Conservation (phyloP, 148 eudicot genomes). For the Hydrangea macrophylla region DNA sequence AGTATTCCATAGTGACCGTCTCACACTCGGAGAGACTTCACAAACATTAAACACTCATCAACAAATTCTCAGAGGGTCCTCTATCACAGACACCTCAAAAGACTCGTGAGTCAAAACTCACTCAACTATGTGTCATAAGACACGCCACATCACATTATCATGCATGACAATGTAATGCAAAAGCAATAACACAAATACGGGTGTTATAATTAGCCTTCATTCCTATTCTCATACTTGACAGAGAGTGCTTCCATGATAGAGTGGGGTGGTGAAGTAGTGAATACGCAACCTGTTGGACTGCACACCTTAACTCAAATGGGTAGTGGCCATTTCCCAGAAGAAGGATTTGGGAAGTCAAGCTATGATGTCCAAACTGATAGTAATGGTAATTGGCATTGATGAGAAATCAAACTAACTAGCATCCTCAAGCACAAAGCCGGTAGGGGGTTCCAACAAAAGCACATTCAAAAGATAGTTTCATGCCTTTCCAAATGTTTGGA, state of each 20-base stretch:
- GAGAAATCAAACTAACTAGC: too few species aligned
- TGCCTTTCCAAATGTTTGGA: conserved; percentile 1
- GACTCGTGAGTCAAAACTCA: too few species aligned
- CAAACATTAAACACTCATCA: too few species aligned
- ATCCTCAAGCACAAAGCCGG: too few species aligned
- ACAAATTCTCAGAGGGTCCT: too few species aligned
- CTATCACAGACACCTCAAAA: too few species aligned
- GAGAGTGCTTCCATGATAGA: conserved; percentile 98
- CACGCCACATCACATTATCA: too few species aligned
- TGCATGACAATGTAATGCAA: too few species aligned
- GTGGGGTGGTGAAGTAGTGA: conserved; percentile 98
- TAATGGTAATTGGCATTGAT: conserved; percentile 88
- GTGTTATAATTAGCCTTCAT: conserved; percentile 97
- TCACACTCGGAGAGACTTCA: too few species aligned
- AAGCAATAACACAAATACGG: too few species aligned
- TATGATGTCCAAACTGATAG: conserved; percentile 85
- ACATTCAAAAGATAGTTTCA: not conserved
- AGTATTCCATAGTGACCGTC: too few species aligned
- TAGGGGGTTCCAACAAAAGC: not conserved
- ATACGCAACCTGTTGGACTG: conserved; percentile 76
- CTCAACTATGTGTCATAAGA: too few species aligned
- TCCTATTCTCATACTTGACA: conserved; percentile 87
- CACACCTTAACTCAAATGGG: conserved; percentile 97
- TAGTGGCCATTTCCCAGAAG: conserved; percentile 90
- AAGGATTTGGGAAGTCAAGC: conserved; percentile 92